Evolutionary conservation across 345 rosid genomes (phyloP), one percentile per base, ranked within the genome.

Genomic region (Fremontodendron californicum): DNA sequence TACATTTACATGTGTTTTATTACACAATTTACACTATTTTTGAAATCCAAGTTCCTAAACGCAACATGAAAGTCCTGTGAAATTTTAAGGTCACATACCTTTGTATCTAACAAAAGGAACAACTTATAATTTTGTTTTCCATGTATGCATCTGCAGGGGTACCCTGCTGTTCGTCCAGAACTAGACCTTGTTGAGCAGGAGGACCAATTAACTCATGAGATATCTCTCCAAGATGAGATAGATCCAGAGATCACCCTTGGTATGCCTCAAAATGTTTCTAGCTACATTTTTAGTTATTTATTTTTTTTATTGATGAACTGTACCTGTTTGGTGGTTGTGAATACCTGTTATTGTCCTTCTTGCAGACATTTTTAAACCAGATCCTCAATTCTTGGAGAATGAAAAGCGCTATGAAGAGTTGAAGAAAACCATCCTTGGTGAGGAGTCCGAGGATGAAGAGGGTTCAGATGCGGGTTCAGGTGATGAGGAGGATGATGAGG

Each of bases 81-180:
- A 29, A 16, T 45, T 61, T 66, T 62, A 48, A 33, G 68, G 23
- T 64, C 37, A 19, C 42, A 29, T 61, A 31, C n/a, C 78, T 74
- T 15, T n/a, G 42, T 13, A 2, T 31, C 18, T 9, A 57, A 35
- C 66, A 52, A 18, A 52, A 40, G 21, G 37, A 58, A n/a, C 45
- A 15, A 1, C 51, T 58, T 62, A 5, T 82, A 37, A 72, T 33
- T 42, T 75, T 73, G 63, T 33, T 78, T 18, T 58, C 37, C 19
- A 62, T 81, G 0, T 57, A 64, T 82, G 73, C 75, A 60, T 81
- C 79, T 84, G 58, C 86, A 92, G 97, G 98, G 98, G 6, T 87
- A 90, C 78, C 98, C 98, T 0, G 97, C 98, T 42, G 98, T 93
- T 89, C 96, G 93, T 75, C 96, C 97, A 27, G 97, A 95, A 73